Percentiles rank a stretch among this genome's conserved stretches.
Evolutionary conservation across 169 alveolate genomes (phyloP).

Genomic region (Neospora caninum): DNA sequence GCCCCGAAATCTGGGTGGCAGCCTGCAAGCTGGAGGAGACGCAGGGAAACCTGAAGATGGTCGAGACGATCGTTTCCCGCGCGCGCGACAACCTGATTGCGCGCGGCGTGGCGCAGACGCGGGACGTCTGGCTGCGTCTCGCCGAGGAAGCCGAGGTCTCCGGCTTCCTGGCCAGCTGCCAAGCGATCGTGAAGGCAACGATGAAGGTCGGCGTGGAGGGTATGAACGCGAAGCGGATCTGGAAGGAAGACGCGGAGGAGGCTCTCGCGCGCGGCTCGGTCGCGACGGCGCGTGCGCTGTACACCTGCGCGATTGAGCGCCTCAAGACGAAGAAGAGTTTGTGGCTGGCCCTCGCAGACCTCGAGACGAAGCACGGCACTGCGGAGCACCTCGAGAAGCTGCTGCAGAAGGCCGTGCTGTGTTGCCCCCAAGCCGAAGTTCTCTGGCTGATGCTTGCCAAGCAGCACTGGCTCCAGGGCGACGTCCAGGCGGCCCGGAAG

Average conservation of each 20-base stretch:
- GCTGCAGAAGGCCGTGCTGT: conserved; percentile 84
- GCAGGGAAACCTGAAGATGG: conserved; percentile 76
- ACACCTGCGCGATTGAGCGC: conserved; percentile 75
- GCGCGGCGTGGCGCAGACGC: conserved; percentile 74
- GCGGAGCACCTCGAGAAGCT: conserved; percentile 84
- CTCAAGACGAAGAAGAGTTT: conserved; percentile 78
- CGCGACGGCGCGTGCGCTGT: conserved; percentile 75
- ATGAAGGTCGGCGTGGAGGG: conserved; percentile 72
- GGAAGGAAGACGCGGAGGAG: conserved; percentile 74
- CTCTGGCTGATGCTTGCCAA: conserved; percentile 93
- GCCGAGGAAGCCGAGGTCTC: conserved; percentile 80
- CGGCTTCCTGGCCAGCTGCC: conserved; percentile 75
- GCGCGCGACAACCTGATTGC: conserved; percentile 74
- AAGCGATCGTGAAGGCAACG: conserved; percentile 74
- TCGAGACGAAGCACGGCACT: conserved; percentile 93
- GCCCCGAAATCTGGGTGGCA: conserved; percentile 94
- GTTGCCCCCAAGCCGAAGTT: conserved; percentile 92
- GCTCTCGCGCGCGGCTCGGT: conserved; percentile 68
- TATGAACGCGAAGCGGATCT: conserved; percentile 66
- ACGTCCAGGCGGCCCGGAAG: conserved; percentile 87
- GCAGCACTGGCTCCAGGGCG: conserved; percentile 91
- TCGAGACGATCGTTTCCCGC: conserved; percentile 73
- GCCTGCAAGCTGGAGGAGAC: conserved; percentile 98
- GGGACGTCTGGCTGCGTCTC: conserved; percentile 75
- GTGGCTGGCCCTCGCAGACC: conserved; percentile 96